Base-by-base conservation (phyloP, 257 asterid species). In the Orobanche coerulescens region DNA sequence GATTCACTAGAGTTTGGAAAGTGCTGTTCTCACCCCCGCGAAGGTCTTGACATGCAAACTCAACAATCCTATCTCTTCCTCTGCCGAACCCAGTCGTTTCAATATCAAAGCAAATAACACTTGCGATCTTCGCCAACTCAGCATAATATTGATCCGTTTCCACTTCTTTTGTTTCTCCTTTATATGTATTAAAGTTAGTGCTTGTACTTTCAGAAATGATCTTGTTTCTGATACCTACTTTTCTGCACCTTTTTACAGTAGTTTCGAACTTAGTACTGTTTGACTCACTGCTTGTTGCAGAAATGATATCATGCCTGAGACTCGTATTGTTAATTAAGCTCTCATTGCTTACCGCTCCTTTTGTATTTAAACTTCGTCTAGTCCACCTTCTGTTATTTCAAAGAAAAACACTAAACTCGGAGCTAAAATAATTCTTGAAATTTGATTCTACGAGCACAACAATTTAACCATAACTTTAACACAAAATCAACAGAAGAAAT, bases 1-100 rank as follows among this genome's bases (percentile, higher is more conserved):
- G 98, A 74, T 92, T 92, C 65, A 92, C 80, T 34, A 92, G 83
- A 37, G 92, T 76, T 89, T 92, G 87, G 15, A 92, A 88, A 62
- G 88, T 84, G 85, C 96, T 79, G 72, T 85, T 79, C 49, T 72
- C 83, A 62, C 96, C 98, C 40, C 98, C 96, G 76, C 78, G 78
- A 61, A 92, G 90, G 78, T 92, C 98, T 79, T 81, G 94, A 49
- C 83, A 65, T 39, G 96, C 98, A 55, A 92, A 70, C 87, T 92
- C 98, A 61, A 92, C 61, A 43, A 92, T 86, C 56, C 94, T 78
- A 49, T 84, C 78, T 5, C 1, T 52, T 30, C 71, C 84, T 67
- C 80, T 79, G 64, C 75, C 36, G 24, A 92, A 78, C 58, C 98
- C 98, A 26, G 98, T 92, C 43, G 98, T 92, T 71, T 92, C 98